Percentiles rank a stretch among this genome's conserved stretches.
These are phyloP conservation scores for Colletotrichum godetiae DNA, from an alignment of 2,329 filamentous ascomycete species.

Conservation along the genomic window DNA sequence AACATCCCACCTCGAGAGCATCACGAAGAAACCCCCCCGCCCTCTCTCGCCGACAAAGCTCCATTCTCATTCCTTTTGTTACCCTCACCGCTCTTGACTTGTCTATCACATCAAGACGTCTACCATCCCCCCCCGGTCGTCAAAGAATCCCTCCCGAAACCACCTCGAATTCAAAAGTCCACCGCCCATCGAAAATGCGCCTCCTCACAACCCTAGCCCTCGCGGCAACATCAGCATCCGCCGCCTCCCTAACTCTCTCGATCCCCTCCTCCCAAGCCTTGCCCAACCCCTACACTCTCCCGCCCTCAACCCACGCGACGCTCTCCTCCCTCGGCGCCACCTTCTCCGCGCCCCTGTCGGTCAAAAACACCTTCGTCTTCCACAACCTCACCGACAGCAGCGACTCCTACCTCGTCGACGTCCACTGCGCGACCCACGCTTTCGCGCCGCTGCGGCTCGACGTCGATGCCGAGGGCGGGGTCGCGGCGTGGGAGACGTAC, in stretches of 20 bases:
- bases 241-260: constrained; percentile 58
- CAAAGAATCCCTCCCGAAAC: neutral
- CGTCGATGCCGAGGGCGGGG: constrained; percentile 59
- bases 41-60: neutral
- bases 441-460: constrained; percentile 88
- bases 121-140: too few species aligned
- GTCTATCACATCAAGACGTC: neutral
- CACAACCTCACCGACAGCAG: constrained; percentile 67
- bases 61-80: neutral
- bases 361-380: constrained; percentile 80
- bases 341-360: constrained; percentile 71
- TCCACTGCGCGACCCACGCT: constrained; percentile 78
- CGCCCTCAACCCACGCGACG: constrained; percentile 74
- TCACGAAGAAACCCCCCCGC: neutral
- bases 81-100: neutral
- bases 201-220: constrained; percentile 48
- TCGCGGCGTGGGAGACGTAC: constrained; percentile 85
- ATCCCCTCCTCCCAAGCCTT: constrained; percentile 50
- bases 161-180: constrained; percentile 1
- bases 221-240: constrained; percentile 45
- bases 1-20: neutral
- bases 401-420: constrained; percentile 84
- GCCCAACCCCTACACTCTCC: constrained; percentile 65
- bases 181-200: constrained; percentile 46
- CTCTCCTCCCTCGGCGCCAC: constrained; percentile 55